These are phyloP conservation scores for Puccinia coronata DNA, from an alignment of 1,284 basidiomycete genomes.

Conservation along the genomic window DNA sequence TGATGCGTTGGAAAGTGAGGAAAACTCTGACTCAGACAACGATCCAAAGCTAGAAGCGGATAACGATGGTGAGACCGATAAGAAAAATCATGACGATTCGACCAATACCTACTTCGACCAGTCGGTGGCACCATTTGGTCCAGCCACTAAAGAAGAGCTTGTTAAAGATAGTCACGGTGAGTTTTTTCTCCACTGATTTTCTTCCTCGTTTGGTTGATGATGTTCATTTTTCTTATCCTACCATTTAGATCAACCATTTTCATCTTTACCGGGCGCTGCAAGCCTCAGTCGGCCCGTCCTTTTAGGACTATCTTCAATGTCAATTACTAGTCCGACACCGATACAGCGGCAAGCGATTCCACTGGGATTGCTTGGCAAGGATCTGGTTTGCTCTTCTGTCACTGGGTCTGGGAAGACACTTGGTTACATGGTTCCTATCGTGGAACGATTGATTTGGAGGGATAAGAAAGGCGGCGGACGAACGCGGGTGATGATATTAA, in stretches of 20 bases:
- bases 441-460: constrained; percentile 70
- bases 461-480: constrained; percentile 60
- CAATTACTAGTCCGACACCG: constrained; percentile 84
- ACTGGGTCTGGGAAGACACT: constrained; percentile 97
- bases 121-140: constrained; percentile 33
- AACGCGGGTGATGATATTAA: constrained; percentile 89
- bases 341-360: constrained; percentile 93
- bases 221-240: neutral
- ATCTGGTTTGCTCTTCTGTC: constrained; percentile 89
- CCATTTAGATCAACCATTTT: constrained; percentile 47
- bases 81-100: neutral
- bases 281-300: constrained; percentile 85
- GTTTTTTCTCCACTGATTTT: neutral
- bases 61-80: neutral
- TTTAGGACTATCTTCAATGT: constrained; percentile 78
- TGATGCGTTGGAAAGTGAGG: constrained; percentile 19
- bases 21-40: neutral
- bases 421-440: constrained; percentile 89
- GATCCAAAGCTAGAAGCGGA: neutral
- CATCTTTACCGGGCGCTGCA: constrained; percentile 47
- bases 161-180: constrained; percentile 43
- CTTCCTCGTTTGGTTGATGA: neutral
- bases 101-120: constrained; percentile 39
- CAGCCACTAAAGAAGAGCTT: constrained; percentile 47
- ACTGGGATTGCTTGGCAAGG: constrained; percentile 86